Evolutionary conservation across 371 early-diverging fungal genomes (phyloP).

Genomic region (Batkoa obscura): DNA sequence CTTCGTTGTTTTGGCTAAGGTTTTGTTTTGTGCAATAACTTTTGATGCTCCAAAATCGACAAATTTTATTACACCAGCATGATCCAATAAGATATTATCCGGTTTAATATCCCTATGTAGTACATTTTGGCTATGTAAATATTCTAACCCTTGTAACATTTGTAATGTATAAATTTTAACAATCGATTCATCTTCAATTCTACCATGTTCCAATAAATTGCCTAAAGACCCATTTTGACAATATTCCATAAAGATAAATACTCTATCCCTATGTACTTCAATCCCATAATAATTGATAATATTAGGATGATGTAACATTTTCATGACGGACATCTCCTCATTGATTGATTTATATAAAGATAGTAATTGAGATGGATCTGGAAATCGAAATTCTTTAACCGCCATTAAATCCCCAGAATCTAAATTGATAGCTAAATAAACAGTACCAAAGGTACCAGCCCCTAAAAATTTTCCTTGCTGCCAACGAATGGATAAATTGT

Average conservation of each 20-base stretch:
- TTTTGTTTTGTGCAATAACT: slow-evolving; percentile 54
- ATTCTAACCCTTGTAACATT: slow-evolving; percentile 65
- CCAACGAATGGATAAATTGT: slow-evolving; percentile 63
- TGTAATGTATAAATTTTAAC: slow-evolving; percentile 62
- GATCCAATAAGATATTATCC: slow-evolving; percentile 64
- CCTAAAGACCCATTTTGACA: slow-evolving; percentile 69
- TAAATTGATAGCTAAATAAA: slow-evolving; percentile 64
- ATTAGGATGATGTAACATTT: slow-evolving; percentile 72
- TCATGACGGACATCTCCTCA: slow-evolving; percentile 82
- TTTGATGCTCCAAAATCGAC: slow-evolving; percentile 86
- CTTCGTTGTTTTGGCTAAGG: slow-evolving; percentile 31
- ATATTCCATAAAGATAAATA: slow-evolving; percentile 89
- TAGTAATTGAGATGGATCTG: slow-evolving; percentile 43
- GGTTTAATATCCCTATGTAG: slow-evolving; percentile 88
- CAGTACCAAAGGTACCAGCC: slow-evolving; percentile 71
- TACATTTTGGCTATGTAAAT: slow-evolving; percentile 68
- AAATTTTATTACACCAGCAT: slow-evolving; percentile 55
- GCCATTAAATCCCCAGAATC: slow-evolving; percentile 80
- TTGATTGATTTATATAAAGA: slow-evolving; percentile 50
- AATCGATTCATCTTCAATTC: slow-evolving; percentile 51
- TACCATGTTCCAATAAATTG: slow-evolving; percentile 53
- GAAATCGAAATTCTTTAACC: slow-evolving; percentile 78
- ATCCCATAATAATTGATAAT: slow-evolving; percentile 79
- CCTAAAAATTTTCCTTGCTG: slow-evolving; percentile 72
- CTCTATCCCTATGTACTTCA: slow-evolving; percentile 79